These are phyloP conservation scores for Salvia sclarea DNA, from an alignment of 305 asterid species.

Conservation along the genomic window DNA sequence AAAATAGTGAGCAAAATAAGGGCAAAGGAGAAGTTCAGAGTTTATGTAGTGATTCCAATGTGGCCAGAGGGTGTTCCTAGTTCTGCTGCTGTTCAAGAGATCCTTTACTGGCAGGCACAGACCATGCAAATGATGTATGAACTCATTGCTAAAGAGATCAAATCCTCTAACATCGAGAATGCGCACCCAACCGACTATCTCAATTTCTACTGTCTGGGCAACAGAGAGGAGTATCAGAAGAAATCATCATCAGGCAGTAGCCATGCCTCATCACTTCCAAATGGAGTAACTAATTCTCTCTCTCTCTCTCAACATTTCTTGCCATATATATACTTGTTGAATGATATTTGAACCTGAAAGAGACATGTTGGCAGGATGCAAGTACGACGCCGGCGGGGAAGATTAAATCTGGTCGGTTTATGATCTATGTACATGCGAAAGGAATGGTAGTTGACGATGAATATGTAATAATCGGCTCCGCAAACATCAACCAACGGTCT, in stretches of 20 bases:
- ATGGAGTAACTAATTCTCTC: no score
- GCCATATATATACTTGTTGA: no score
- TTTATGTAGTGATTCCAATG: constrained; percentile 86
- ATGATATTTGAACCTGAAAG: no score
- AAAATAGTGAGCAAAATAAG: constrained; percentile 84
- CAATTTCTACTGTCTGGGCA: constrained; percentile 91
- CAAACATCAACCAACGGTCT: constrained; percentile 70
- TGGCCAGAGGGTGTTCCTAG: constrained; percentile 96
- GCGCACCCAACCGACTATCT: constrained; percentile 81
- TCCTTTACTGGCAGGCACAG: constrained; percentile 96
- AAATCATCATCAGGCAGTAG: no score
- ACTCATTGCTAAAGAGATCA: constrained; percentile 68
- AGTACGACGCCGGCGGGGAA: no score
- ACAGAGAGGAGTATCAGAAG: no score
- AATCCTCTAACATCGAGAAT: constrained; percentile 47
- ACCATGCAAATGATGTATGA: constrained; percentile 94
- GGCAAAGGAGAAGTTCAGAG: constrained; percentile 79
- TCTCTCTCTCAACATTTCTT: no score
- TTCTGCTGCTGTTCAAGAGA: constrained; percentile 88
- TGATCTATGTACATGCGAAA: constrained; percentile 68
- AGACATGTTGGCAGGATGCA: no score
- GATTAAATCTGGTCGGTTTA: constrained; percentile 51
- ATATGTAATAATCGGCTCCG: constrained; percentile 62
- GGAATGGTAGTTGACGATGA: constrained; percentile 72
- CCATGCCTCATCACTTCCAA: no score